Base-by-base conservation (phyloP, 176 grass and related monocot genomes). In the Carex littledalei region DNA sequence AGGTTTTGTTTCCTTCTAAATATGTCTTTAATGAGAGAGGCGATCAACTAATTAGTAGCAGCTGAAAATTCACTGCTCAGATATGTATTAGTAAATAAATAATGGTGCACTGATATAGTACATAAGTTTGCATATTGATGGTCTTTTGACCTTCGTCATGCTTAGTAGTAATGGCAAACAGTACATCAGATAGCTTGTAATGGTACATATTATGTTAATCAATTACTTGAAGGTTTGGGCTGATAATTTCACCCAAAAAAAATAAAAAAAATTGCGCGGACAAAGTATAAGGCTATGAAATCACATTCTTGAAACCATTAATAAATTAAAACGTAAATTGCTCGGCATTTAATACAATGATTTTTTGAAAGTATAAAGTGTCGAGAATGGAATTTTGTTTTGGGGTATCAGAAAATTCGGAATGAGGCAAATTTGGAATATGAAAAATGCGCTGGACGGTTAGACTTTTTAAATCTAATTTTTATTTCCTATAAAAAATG, bases 1-100 rank as follows among this genome's bases (percentile, higher is more conserved):
- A 49, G 90, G 93, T 53, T 92, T 95, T 84, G 31, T 89, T 74
- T 49, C n/a, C 70, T 74, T 49, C 37, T 74, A 43, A 74, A 11
- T 74, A 24, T 13, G 18, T 49, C 39, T 20, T 49, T 49, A 20
- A 3, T 74, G 18, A 32, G 34, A 70, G 34, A 70, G 67, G 32
- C 3, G 7, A 70, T 20, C 57, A 70, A 70, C 16, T 37, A 24
- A 24, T 24, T 70, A 73, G 18, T 49, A 49, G 39, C 69, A 12
- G 18, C 41, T 49, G 8, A 66, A 66, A 66, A 14, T 29, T 11
- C 24, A 66, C 63, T 31, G 63, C 24, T 66, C 26, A 66, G 26
- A 66, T 32, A 73, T 73, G 18, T 49, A 45, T 22, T 47, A 12
- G 12, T 73, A 73, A 50, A 50, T 73, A 49, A 24, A 74, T 47